Percentiles rank a stretch among this genome's conserved stretches.
Evolutionary conservation across 2,329 filamentous ascomycete genomes (phyloP).

Genomic region (Fusarium verrucosum): DNA sequence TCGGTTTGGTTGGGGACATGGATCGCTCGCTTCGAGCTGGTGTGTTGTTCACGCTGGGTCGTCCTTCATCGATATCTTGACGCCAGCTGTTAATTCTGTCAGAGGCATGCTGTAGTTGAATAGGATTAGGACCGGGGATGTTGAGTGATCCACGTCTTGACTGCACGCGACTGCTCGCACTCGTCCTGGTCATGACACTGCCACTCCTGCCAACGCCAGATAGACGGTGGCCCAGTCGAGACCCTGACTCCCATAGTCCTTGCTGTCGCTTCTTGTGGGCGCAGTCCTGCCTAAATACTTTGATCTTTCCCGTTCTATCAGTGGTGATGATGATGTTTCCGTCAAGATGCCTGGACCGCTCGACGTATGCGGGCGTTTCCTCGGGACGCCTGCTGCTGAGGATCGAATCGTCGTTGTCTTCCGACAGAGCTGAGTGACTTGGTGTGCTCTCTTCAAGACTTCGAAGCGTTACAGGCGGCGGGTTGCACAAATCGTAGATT

Average conservation of each 20-base stretch:
- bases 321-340: slow-evolving; percentile 94
- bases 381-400: slow-evolving; percentile 59
- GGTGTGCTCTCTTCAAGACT: slow-evolving; percentile 71
- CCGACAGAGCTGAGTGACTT: slow-evolving; percentile 54
- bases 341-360: slow-evolving; percentile 77
- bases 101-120: slow-evolving; percentile 53
- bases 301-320: slow-evolving; percentile 87
- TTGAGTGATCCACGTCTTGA: slow-evolving; percentile 66
- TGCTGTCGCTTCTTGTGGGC: slow-evolving; percentile 80
- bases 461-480: slow-evolving; percentile 84
- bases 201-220: slow-evolving; percentile 66
- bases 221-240: slow-evolving; percentile 77
- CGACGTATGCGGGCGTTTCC: slow-evolving; percentile 79
- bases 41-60: slow-evolving; percentile 52
- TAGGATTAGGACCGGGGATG: slow-evolving; percentile 42
- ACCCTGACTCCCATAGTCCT: slow-evolving; percentile 81
- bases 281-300: slow-evolving; percentile 95
- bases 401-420: slow-evolving; percentile 49
- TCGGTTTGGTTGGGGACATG: slow-evolving; percentile 61
- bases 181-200: slow-evolving; percentile 65
- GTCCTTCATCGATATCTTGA: slow-evolving; percentile 65
- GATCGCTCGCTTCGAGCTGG: slow-evolving; percentile 63
- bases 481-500: slow-evolving; percentile 96
- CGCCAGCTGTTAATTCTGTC: slow-evolving; percentile 92
- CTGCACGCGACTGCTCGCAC: slow-evolving; percentile 57